Evolutionary conservation across 2,329 filamentous ascomycete species (phyloP).

Genomic region (Fusarium nurragi): DNA sequence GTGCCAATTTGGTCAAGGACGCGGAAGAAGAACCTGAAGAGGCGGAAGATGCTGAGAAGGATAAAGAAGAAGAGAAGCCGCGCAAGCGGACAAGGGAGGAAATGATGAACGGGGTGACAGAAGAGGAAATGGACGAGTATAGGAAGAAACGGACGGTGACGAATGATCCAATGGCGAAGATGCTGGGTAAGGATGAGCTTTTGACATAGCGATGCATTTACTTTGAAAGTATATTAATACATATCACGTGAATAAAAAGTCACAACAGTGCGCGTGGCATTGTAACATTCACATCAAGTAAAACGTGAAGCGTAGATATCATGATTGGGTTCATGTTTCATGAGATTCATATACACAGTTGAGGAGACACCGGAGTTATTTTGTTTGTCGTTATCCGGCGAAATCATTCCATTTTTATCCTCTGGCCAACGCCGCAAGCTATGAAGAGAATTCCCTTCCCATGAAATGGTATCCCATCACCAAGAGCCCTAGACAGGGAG

Average conservation of each 20-base stretch:
- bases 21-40: conserved; percentile 45
- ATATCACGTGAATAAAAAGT: background rate
- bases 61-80: conserved; percentile 46
- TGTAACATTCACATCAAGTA: conserved; percentile 19
- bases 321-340: conserved; percentile 37
- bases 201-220: conserved; percentile 35
- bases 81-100: conserved; percentile 83
- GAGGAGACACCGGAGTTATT: conserved; percentile 30
- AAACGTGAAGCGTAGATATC: conserved; percentile 1
- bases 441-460: conserved; percentile 56
- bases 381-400: conserved; percentile 44
- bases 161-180: conserved; percentile 87
- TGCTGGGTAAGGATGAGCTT: conserved; percentile 75
- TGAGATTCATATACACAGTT: conserved; percentile 42
- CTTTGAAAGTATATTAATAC: background rate
- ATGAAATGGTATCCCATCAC: conserved; percentile 50
- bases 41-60: conserved; percentile 43
- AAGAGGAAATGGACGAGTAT: conserved; percentile 88
- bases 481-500: conserved; percentile 46
- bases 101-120: conserved; percentile 79
- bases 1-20: conserved; percentile 53
- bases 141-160: conserved; percentile 76
- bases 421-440: conserved; percentile 62
- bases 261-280: background rate
- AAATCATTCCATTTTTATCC: conserved; percentile 59